phyloP scores from a whole-genome alignment of 805 yeast species.

The Schizosaccharomyces lindneri region DNA sequence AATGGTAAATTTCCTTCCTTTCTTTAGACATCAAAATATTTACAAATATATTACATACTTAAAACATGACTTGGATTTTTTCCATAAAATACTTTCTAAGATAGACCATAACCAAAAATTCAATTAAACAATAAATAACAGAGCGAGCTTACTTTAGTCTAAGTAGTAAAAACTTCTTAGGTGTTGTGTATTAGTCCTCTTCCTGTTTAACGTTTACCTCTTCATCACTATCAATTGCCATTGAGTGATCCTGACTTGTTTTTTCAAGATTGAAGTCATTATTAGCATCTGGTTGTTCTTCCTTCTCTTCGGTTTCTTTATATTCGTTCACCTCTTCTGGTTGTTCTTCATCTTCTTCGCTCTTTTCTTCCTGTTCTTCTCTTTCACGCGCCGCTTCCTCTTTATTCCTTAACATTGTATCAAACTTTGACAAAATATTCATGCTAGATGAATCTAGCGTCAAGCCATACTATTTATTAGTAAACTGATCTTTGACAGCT shows the following conservation, averaged over 20 bases:
- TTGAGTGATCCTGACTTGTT: not conserved
- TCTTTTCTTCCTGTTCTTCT: not conserved
- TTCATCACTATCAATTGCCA: not conserved
- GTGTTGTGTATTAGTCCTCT: not conserved
- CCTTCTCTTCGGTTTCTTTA: not conserved
- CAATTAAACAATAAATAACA: conserved; percentile 10
- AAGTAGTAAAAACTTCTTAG: not conserved
- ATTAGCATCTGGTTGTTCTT: not conserved
- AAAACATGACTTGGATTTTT: too few relatives aligned
- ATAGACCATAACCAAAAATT: conserved; percentile 11
- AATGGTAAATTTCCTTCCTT: not conserved
- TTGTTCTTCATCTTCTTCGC: not conserved
- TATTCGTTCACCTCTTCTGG: not conserved
- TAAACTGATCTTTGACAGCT: not conserved
- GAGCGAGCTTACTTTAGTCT: conserved; percentile 9
- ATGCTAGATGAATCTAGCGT: not conserved
- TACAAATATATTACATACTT: too few relatives aligned
- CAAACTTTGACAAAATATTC: not conserved
- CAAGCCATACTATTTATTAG: not conserved
- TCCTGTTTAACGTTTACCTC: not conserved
- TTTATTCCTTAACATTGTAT: not conserved
- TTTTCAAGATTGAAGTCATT: not conserved
- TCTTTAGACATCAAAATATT: not conserved
- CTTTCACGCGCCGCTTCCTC: not conserved
- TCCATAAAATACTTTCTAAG: conserved; percentile 6